phyloP scores from a whole-genome alignment of 2,329 filamentous ascomycete species.

The Stagonosporopsis rhizophila region DNA sequence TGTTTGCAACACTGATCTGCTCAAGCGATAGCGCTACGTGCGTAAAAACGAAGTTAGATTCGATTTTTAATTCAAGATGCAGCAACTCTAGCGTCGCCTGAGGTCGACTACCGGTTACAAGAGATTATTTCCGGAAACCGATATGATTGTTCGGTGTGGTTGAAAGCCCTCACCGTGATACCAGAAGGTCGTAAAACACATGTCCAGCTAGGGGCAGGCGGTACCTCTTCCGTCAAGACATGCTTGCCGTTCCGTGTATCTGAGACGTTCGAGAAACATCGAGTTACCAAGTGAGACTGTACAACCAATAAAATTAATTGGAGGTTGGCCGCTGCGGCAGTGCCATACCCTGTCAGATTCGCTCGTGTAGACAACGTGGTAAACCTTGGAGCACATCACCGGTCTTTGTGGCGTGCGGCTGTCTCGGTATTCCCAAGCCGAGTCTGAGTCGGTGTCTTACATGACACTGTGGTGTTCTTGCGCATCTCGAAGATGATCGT shows the following conservation, averaged over 20 bases:
- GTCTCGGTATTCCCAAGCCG: background rate
- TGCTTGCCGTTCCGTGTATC: constrained; percentile 9
- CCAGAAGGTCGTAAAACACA: constrained; percentile 3
- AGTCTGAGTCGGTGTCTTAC: background rate
- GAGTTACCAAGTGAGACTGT: background rate
- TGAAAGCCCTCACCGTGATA: background rate
- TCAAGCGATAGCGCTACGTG: background rate
- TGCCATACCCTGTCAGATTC: background rate
- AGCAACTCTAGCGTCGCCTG: background rate
- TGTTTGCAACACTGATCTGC: background rate
- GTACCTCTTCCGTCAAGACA: constrained; percentile 2
- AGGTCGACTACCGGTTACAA: background rate
- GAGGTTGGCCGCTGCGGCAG: constrained; percentile 2
- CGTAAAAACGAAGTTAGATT: background rate
- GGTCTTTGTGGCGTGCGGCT: background rate
- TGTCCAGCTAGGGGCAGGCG: constrained; percentile 1
- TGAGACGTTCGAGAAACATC: constrained; percentile 16
- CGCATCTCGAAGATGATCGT: background rate
- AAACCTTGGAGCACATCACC: constrained; percentile 16
- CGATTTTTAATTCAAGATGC: background rate
- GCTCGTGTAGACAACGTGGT: constrained; percentile 19
- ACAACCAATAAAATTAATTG: constrained; percentile 11
- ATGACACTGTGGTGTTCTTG: background rate
- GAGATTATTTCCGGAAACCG: background rate
- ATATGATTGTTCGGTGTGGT: background rate